Base-by-base conservation (phyloP, 495 filamentous ascomycete species). In the Oleoguttula mirabilis region DNA sequence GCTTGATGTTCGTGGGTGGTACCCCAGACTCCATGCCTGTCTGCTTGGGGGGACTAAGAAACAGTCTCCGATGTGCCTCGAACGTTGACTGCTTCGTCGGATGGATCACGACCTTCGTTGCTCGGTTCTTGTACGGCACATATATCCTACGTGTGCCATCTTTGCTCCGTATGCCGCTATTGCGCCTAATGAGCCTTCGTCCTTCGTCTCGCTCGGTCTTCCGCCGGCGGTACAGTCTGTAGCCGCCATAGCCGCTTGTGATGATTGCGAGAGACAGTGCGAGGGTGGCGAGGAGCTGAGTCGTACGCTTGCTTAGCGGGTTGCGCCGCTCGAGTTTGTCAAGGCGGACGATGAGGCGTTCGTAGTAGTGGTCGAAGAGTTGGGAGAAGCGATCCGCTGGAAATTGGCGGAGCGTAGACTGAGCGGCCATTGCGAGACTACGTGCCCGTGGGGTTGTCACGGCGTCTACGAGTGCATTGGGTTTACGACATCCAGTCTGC, bases 61-160 rank as follows among this genome's bases (percentile, higher is more conserved):
- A 99, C 15, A 96, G 71, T 23, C 92, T 72, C 24, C 88, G 75
- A 60, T 99, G 92, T 22, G 92, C 92, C 69, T 96, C 86, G 60
- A 95, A 99, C 4, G 92, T 95, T 19, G 83, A 81, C 6, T 76
- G 72, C 60, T 94, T 95, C 7, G 92, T 99, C n/a, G 80, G 80
- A 55, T 84, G 71, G 36, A 99, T 94, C 38, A 79, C 79, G 25
- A 99, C 88, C 60, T 92, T 92, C 23, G 86, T 82, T 5, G 87
- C 90, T 31, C 68, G 59, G 30, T 79, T 74, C 47, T 79, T 82
- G 61, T 96, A 94, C 4, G 88, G 87, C 23, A 99, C 90, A 56
- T 87, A 94, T 43, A 99, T 88, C 8, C 82, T 87, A 36, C 92
- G 72, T 10, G 84, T 87, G 24, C 92, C 92, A 68, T 96, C 90